Conservation (phyloP, 2,329 filamentous ascomycete species). For the Dryadomyces quercivorus region DNA sequence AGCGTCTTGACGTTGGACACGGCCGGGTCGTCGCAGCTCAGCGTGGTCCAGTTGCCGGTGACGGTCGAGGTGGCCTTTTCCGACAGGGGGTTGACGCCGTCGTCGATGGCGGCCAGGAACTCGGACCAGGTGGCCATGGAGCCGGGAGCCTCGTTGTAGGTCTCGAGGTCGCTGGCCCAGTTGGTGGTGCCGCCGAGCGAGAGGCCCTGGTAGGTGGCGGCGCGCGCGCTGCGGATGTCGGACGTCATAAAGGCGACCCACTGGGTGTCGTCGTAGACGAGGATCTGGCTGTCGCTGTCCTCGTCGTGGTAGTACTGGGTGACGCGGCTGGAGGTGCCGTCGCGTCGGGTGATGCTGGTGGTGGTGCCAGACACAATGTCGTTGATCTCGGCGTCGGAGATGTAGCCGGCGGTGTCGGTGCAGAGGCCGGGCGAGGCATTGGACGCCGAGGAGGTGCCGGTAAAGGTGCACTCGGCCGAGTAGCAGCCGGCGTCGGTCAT, state of each 20-base stretch:
- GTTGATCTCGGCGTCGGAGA: slow-evolving; percentile 25
- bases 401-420: slow-evolving; percentile 24
- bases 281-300: slow-evolving; percentile 8
- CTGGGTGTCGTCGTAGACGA: slow-evolving; percentile 9
- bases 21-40: not conserved
- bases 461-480: slow-evolving; percentile 20
- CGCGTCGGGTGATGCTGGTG: no score
- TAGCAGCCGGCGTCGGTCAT: slow-evolving; percentile 20
- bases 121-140: not conserved
- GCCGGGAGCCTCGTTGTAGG: not conserved
- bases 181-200: slow-evolving; percentile 13
- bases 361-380: slow-evolving; percentile 1
- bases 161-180: slow-evolving; percentile 16
- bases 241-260: slow-evolving; percentile 13
- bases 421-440: slow-evolving; percentile 20
- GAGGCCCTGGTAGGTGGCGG: slow-evolving; percentile 5
- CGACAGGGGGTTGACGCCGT: not conserved
- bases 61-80: not conserved
- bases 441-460: slow-evolving; percentile 15
- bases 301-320: slow-evolving; percentile 4
- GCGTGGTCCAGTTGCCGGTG: not conserved
- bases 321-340: not conserved
- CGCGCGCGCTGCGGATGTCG: slow-evolving; percentile 8
- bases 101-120: not conserved
- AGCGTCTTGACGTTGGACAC: not conserved